Base-by-base conservation (phyloP, 768 basidiomycete genomes). In the Clathrus columnatus region DNA sequence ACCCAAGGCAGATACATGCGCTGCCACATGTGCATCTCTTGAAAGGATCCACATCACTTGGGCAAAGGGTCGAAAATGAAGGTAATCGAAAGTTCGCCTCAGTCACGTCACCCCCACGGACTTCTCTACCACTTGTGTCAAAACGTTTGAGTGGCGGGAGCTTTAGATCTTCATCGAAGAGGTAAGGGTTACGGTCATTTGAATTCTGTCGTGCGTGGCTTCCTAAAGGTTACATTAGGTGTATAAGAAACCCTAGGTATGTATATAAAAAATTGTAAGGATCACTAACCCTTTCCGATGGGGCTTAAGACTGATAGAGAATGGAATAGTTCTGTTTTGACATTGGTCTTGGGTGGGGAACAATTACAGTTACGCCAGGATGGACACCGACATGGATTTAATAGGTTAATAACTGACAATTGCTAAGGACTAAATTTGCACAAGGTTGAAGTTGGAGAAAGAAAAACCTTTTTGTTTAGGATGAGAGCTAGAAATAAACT, bases 1-100 rank as follows among this genome's bases (percentile, higher is more conserved):
- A 90, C 29, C 85, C 85, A 0, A 85, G 85, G 67, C 87, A 90
- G 14, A 75, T 75, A 62, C 87, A 90, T 41, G 70, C 69, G 43
- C 79, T 66, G 27, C 85, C 85, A 63, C 87, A 88, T 7, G 82
- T 84, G 64, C 87, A 89, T 2, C 83, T 11, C 63, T 55, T 26
- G 62, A 51, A 11, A 58, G 57, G 27, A 63, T 58, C 11, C 36
- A 66, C 50, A 43, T 10, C 26, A 6, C 67, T 61, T 32, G 63
- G 47, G 72, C 67, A 45, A 80, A 76, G 81, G 79, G n/a, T 81
- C 73, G 6, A 83, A 28, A 36, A 36, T 11, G 14, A 11, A n/a
- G 36, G 36, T 36, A 36, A 8, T 8, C 11, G n/a, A 36, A 36
- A n/a, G 11, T n/a, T 36, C 7, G 36, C 4, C 36, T 36, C 36